phyloP scores from a whole-genome alignment of 78 protist genomes.

The Dictyostelium firmibasis region DNA sequence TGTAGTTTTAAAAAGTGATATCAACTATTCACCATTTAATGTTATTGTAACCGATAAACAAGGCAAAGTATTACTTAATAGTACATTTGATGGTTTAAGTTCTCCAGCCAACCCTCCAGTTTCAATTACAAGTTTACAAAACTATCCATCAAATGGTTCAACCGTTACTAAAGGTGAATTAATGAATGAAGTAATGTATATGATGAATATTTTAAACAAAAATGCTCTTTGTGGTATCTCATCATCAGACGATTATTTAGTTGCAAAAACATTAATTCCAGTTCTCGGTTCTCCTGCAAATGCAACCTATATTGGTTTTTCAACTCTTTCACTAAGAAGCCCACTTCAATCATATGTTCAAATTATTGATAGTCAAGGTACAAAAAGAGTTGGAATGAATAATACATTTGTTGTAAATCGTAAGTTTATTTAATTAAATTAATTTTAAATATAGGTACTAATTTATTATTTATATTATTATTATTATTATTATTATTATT shows the following conservation, averaged over 20 bases:
- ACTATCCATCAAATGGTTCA: background rate
- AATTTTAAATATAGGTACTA: too few species aligned
- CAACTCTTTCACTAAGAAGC: background rate
- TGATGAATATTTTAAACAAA: background rate
- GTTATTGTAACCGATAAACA: background rate
- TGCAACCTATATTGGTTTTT: background rate
- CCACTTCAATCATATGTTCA: background rate
- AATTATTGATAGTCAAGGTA: background rate
- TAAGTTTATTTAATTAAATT: too few species aligned
- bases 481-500: too few species aligned
- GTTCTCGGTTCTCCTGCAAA: background rate
- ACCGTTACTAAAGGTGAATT: background rate
- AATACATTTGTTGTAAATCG: too few species aligned
- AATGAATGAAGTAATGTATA: background rate
- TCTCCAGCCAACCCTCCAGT: background rate
- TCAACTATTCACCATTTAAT: background rate
- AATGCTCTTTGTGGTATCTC: background rate
- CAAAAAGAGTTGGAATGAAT: background rate
- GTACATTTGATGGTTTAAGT: background rate
- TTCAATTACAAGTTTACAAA: background rate
- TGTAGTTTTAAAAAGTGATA: background rate
- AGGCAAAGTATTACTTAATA: background rate
- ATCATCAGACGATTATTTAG: background rate
- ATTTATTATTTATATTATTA: too few species aligned
- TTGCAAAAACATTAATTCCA: background rate